phyloP scores from a whole-genome alignment of 2,329 filamentous ascomycete species.

The Fusarium heterosporum region DNA sequence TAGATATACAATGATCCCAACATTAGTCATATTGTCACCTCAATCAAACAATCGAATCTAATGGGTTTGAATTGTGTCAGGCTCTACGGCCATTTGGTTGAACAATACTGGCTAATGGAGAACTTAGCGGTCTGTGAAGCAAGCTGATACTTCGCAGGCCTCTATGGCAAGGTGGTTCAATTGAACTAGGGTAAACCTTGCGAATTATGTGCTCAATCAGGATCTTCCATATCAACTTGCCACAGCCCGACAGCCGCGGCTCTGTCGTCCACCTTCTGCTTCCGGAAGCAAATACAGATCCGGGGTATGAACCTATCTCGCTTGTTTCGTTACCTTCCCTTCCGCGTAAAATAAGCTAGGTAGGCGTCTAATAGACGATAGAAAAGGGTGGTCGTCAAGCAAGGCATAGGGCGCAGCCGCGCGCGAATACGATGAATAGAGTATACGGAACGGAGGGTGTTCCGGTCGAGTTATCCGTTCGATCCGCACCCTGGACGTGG shows the following conservation, averaged over 20 bases:
- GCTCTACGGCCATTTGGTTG: neutral
- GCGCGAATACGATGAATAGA: slow-evolving; percentile 30
- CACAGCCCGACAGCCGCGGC: slow-evolving; percentile 6
- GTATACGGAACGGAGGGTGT: slow-evolving; percentile 19
- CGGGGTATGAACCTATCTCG: slow-evolving; percentile 8
- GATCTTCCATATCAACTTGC: slow-evolving; percentile 16
- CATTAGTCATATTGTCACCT: neutral
- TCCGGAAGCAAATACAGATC: slow-evolving; percentile 33
- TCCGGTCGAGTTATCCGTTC: slow-evolving; percentile 33
- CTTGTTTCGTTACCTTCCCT: slow-evolving; percentile 4
- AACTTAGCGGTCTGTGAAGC: neutral
- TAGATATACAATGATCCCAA: neutral
- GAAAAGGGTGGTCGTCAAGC: slow-evolving; percentile 2
- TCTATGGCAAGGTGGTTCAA: slow-evolving; percentile 1
- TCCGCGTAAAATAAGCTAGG: slow-evolving; percentile 6
- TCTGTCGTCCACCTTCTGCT: slow-evolving; percentile 38
- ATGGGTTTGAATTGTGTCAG: neutral
- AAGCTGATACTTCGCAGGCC: slow-evolving; percentile 5
- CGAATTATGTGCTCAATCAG: slow-evolving; percentile 14
- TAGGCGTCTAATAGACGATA: slow-evolving; percentile 16
- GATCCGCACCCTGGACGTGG: slow-evolving; percentile 22
- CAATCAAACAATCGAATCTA: neutral
- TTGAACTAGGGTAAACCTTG: slow-evolving; percentile 14
- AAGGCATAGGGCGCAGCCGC: slow-evolving; percentile 18
- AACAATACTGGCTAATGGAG: neutral